Base-by-base conservation (phyloP, 108 stramenopile genomes). In the Cyclotella atomus region DNA sequence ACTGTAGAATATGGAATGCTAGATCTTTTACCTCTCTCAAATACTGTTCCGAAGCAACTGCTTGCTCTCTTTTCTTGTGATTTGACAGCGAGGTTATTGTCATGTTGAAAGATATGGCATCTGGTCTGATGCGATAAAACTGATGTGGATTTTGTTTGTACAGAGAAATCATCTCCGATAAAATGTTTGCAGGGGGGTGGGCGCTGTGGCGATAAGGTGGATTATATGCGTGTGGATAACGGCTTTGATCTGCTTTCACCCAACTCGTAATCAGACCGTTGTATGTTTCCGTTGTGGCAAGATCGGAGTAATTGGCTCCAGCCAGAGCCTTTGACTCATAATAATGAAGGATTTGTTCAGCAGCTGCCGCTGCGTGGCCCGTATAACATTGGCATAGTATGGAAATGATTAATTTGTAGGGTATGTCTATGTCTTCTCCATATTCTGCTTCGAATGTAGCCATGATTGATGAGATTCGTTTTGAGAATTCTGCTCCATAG, bases 221-320 rank as follows among this genome's bases (percentile, higher is more conserved):
- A 52, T 0, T 54, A 50, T 54, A 59, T 21, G 0, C 5, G 14
- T 3, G 45, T 27, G 21, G 77, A 27, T 57, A 65, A n/a, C 23
- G 54, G 28, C 8, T 24, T 23, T 6, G 53, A 27, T 57, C 59
- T 43, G 67, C 49, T 30, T 65, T 60, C 12, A 36, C 32, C 81
- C 75, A 77, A 49, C 57, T 30, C 0, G 75, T 57, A 21, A 82
- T 68, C 16, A 82, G 35, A 27, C 43, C 35, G 47, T 82, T 82
- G 70, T 82, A 82, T 5, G 81, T 82, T 36, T 71, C 70, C 21
- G 69, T 61, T 14, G 75, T 72, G 30, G 81, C 68, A 20, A 47
- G 61, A 35, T 80, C 59, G 50, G 67, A 45, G 47, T 73, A 60
- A 52, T 27, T 29, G 29, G 47, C 64, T 28, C 45, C 50, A 7